A percentile compares a stretch with the other conserved stretches of the same genome.
phyloP scores from a whole-genome alignment of 1,139 yeast genomes.

The Taphrina flavorubra region DNA sequence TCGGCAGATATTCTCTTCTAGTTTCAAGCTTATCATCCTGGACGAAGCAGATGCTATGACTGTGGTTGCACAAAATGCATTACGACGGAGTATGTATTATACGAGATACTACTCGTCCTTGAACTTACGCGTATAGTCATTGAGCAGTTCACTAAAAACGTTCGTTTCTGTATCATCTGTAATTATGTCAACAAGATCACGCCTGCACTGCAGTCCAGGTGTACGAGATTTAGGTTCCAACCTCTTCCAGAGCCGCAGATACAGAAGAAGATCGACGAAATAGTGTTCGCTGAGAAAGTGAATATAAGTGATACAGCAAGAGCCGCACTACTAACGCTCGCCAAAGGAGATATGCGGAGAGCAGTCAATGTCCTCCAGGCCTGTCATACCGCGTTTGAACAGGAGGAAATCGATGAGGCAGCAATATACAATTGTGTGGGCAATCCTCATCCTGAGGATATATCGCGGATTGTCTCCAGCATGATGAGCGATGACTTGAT shows the following conservation, averaged over 20 bases:
- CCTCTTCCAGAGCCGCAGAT: constrained; percentile 77
- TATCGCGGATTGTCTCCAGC: constrained; percentile 74
- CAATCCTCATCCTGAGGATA: constrained; percentile 87
- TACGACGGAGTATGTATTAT: constrained; percentile 65
- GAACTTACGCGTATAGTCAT: constrained; percentile 56
- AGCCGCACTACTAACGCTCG: constrained; percentile 67
- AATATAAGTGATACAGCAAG: constrained; percentile 65
- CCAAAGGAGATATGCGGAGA: constrained; percentile 95
- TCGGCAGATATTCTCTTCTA: constrained; percentile 69
- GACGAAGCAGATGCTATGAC: constrained; percentile 99
- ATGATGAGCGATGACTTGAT: constrained; percentile 89
- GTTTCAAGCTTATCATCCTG: constrained; percentile 82
- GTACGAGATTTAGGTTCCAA: constrained; percentile 91
- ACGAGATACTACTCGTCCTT: background rate
- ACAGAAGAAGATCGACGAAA: constrained; percentile 67
- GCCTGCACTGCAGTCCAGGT: constrained; percentile 91
- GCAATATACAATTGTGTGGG: constrained; percentile 95
- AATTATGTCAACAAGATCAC: constrained; percentile 94
- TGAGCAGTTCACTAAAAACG: constrained; percentile 92
- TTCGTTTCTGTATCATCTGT: constrained; percentile 94
- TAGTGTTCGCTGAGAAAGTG: constrained; percentile 70
- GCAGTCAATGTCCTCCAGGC: constrained; percentile 94
- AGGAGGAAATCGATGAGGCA: constrained; percentile 60
- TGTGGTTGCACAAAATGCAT: constrained; percentile 91
- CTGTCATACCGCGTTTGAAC: constrained; percentile 74